These are phyloP conservation scores for Nemania bipapillata DNA, from an alignment of 2,329 filamentous ascomycete species.

Conservation along the genomic window DNA sequence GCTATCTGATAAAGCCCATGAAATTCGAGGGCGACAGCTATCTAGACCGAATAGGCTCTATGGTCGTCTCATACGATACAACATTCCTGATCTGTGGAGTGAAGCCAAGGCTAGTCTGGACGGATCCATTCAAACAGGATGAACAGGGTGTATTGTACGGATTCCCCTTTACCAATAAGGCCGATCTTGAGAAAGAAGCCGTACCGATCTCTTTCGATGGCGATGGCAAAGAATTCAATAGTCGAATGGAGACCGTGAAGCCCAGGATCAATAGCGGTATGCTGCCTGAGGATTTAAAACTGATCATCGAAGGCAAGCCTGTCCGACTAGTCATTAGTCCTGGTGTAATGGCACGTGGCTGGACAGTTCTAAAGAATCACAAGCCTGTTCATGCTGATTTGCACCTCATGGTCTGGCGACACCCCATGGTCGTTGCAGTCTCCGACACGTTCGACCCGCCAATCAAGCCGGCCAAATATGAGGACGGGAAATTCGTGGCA, in stretches of 20 bases:
- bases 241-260: conserved; percentile 3
- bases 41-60: neutral
- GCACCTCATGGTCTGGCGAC: conserved; percentile 2
- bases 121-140: conserved; percentile 15
- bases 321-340: conserved; percentile 16
- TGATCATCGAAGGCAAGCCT: conserved; percentile 14
- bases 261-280: too few relatives aligned
- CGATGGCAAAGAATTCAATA: neutral
- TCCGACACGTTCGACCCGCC: conserved; percentile 7
- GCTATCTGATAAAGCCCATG: conserved; percentile 15
- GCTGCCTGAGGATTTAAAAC: neutral
- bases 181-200: conserved; percentile 12
- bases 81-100: conserved; percentile 8
- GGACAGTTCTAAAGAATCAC: neutral
- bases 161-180: conserved; percentile 10
- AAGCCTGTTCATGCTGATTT: neutral
- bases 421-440: neutral
- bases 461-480: conserved; percentile 2
- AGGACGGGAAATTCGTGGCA: neutral
- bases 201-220: neutral
- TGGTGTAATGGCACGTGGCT: conserved; percentile 5
- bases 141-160: conserved; percentile 11
- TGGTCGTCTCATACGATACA: conserved; percentile 9
- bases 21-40: too few relatives aligned
- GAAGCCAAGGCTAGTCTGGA: conserved; percentile 20